Evolutionary conservation across 2,329 filamentous ascomycete genomes (phyloP), one percentile per base, ranked within the genome.

Genomic region (Colletotrichum theobromicola): DNA sequence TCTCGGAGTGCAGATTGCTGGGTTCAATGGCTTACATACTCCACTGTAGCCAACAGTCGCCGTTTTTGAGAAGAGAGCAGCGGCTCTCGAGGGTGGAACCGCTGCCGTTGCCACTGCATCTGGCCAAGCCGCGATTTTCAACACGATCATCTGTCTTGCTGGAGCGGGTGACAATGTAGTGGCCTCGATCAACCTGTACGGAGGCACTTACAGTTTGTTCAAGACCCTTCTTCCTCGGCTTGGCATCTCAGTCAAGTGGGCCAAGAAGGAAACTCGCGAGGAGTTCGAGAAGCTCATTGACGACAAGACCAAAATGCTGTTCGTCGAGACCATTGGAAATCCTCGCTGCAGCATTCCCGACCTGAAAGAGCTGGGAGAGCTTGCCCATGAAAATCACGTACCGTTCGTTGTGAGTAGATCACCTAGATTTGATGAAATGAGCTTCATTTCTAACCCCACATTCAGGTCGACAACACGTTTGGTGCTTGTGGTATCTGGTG

Each of bases 141-240:
- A 96, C 98, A 82, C 98, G 98, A 66, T 66, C 87, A 95, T 98
- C 88, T 88, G 95, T 69, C 93, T 98, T 79, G 89, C 92, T 92
- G 95, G 8, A 91, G 98, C n/a, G 94, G 95, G 96, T 57, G 96
- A 98, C 88, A 98, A 98, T 87, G 98, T 98, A 78, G 90, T 98
- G 58, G 93, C 95, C 15, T 98, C 96, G 4, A 93, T 93, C 66
- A 98, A 97, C 85, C 88, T 98, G 72, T 98, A 98, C 85, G 96
- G 96, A 77, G 96, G 95, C 82, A 98, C 96, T 13, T 98, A 98
- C 88, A 98, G 98, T 86, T 96, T 98, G 87, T 92, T 98, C 86
- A 98, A 98, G 87, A 95, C 98, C 57, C 90, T 95, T 77, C 66
- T 69, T 3, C 66, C 66, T 5, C 55, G 66, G 9, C 66, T 69